Evolutionary conservation across 306 rosid genomes (phyloP), one percentile per base, ranked within the genome.

Genomic region (Cicer pinnatifidum): DNA sequence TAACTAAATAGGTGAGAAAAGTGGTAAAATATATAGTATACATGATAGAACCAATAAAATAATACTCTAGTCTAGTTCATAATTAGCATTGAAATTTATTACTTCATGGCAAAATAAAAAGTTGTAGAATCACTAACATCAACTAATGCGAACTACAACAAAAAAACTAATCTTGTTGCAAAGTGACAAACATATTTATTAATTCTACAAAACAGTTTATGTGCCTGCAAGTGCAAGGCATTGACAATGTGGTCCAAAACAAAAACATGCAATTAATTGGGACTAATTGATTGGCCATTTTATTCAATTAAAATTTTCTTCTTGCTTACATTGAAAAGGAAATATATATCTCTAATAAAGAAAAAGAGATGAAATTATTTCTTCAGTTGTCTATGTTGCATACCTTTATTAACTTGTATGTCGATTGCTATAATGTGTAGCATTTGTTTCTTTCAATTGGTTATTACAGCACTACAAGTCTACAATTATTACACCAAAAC

Each of bases 191-290:
- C 38, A 59, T 46, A 75, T 8, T 1, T 23, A 51, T 44, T 56
- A 43, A 67, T 78, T 81, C 52, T 28, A 47, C 75, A 60, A 4
- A 61, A 40, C 38, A 77, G 75, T 73, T 63, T 63, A 35, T 56
- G 11, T 72, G 73, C 67, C 63, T 69, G 77, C 82, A 48, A 70
- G 13, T 72, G 74, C 75, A 63, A 48, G 69, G 78, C 8, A 65
- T 61, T 61, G 35, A 43, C 72, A 78, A 4, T 56, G 88, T 75
- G 88, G 85, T 84, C 88, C 87, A 77, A 50, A 68, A 59, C 10
- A 19, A 16, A 16, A 28, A 71, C 79, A 23, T 69, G 68, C 35
- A 71, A 40, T 44, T 12, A 64, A 43, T 17, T 46, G 63, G 78
- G 70, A 71, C 60, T 54, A 65, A 63, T 54, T 54, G 57, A 17